A percentile compares a stretch with the other conserved stretches of the same genome.
Evolutionary conservation across 139 green algal genomes (phyloP).

Genomic region (Astrephomene gubernaculifera): DNA sequence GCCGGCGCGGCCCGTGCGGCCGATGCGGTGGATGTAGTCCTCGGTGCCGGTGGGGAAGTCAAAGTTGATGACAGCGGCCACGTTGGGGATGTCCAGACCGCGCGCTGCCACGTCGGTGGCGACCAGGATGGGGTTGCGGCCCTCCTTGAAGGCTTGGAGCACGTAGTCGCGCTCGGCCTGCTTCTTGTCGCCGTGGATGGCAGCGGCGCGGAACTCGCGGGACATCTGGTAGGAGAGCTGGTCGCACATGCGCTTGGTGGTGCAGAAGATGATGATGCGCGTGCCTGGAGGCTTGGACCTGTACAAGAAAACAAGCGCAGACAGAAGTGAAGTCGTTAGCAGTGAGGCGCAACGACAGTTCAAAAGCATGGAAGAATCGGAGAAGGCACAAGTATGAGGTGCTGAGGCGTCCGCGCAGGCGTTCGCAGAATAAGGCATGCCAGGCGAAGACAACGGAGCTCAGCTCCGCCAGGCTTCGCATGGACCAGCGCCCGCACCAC

Average conservation of each 20-base stretch:
- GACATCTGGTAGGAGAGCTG: conserved; percentile 72
- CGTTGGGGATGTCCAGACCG: conserved; percentile 93
- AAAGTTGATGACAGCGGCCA: conserved; percentile 90
- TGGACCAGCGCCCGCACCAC: not conserved
- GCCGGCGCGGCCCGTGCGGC: conserved; percentile 89
- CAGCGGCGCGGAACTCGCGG: conserved; percentile 73
- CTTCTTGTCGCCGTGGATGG: conserved; percentile 97
- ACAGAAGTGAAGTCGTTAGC: too few relatives aligned
- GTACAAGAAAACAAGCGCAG: not conserved
- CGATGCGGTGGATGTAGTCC: conserved; percentile 94
- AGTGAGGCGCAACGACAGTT: too few relatives aligned
- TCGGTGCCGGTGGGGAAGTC: conserved; percentile 85
- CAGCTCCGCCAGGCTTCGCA: not conserved
- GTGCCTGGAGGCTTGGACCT: conserved; percentile 64
- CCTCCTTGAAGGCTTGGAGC: conserved; percentile 88
- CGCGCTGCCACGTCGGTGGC: conserved; percentile 98
- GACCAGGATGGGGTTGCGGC: conserved; percentile 86
- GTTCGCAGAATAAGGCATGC: too few relatives aligned
- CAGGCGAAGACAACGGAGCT: too few relatives aligned
- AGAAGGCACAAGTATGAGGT: too few relatives aligned
- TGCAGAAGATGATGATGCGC: conserved; percentile 92
- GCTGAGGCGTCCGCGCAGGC: too few relatives aligned
- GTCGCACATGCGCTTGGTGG: conserved; percentile 96
- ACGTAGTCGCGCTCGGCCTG: conserved; percentile 94
- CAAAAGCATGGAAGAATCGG: too few relatives aligned